Percentiles rank a stretch among this genome's conserved stretches.
These are phyloP conservation scores for Polygonum aviculare DNA, from an alignment of 148 eudicot species.

Conservation along the genomic window DNA sequence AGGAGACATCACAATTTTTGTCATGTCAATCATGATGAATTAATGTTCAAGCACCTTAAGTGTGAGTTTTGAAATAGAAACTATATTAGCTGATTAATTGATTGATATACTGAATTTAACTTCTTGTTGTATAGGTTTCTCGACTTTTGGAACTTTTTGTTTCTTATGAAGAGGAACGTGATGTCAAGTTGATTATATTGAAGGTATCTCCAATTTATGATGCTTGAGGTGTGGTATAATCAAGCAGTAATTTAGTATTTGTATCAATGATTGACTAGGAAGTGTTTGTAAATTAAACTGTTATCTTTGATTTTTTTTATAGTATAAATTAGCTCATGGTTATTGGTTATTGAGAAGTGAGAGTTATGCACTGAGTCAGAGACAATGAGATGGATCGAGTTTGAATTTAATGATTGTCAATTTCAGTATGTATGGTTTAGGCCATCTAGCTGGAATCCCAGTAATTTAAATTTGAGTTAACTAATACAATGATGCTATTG, in stretches of 20 bases:
- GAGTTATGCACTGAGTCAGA: not conserved
- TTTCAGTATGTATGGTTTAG: not conserved
- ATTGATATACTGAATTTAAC: not conserved
- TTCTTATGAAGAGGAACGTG: slow-evolving; percentile 51
- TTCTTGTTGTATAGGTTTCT: slow-evolving; percentile 36
- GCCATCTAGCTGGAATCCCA: not conserved
- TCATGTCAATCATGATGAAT: not conserved
- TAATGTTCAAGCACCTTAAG: not conserved
- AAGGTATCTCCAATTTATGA: slow-evolving; percentile 40
- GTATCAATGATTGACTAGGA: not conserved
- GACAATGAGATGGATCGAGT: not conserved
- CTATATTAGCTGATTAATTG: not conserved
- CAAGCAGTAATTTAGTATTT: not conserved
- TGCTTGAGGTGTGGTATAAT: not conserved
- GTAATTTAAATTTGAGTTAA: not conserved
- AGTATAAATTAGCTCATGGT: not conserved
- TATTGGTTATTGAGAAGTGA: not conserved
- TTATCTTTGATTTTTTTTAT: not conserved
- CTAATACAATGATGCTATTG: not conserved
- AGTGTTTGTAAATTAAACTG: not conserved
- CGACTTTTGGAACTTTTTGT: slow-evolving; percentile 61
- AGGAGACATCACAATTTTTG: not conserved
- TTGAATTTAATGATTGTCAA: not conserved
- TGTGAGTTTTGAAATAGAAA: not conserved
- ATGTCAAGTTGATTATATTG: slow-evolving; percentile 65